Evolutionary conservation across 129 eudicot species (phyloP).

Genomic region (Pittosporum tobira): DNA sequence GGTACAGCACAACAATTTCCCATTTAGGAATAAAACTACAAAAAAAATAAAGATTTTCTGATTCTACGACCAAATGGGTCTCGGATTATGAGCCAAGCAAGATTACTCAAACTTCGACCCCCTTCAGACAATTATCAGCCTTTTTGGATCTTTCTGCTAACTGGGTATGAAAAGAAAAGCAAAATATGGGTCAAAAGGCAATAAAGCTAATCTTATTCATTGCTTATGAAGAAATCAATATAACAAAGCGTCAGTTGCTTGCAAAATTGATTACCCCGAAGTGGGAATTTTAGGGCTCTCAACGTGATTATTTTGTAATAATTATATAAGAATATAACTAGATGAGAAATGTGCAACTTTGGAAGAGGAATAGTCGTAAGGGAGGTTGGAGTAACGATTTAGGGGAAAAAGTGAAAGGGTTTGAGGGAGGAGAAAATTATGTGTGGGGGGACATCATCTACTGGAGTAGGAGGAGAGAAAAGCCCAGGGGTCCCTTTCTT

Average conservation of each 20-base stretch:
- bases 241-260: constrained; percentile 24
- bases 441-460: constrained; percentile 17
- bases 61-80: background rate
- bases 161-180: constrained; percentile 14
- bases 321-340: background rate
- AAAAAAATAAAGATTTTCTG: constrained; percentile 12
- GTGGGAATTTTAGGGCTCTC: constrained; percentile 35
- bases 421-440: constrained; percentile 20
- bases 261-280: too few relatives aligned
- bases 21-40: constrained; percentile 30
- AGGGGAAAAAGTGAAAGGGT: constrained; percentile 18
- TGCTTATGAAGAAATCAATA: constrained; percentile 1
- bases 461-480: constrained; percentile 6
- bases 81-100: constrained; percentile 1
- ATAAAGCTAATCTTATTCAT: background rate
- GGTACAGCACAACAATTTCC: constrained; percentile 86
- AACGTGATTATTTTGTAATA: constrained; percentile 2
- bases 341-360: constrained; percentile 7
- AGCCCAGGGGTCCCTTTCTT: background rate
- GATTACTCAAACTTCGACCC: constrained; percentile 3
- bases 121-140: background rate
- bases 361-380: constrained; percentile 9
- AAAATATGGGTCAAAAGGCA: constrained; percentile 12
- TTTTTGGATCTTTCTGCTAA: constrained; percentile 16
- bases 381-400: constrained; percentile 19